These are phyloP conservation scores for Fonsecaea erecta DNA, from an alignment of 2,329 filamentous ascomycete genomes.

Conservation along the genomic window DNA sequence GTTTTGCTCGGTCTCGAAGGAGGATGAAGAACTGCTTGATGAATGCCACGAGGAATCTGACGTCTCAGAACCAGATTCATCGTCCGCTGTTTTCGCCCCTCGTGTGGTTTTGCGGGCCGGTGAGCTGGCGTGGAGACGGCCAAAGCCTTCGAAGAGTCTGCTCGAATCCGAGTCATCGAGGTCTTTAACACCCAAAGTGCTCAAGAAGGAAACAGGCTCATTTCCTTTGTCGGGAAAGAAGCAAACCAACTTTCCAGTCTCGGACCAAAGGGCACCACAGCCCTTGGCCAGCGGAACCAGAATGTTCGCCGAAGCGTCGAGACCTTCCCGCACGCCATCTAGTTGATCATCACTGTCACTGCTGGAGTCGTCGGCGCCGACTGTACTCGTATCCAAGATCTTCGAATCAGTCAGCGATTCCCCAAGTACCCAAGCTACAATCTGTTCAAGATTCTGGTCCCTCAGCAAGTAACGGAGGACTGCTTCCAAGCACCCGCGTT, in stretches of 20 bases:
- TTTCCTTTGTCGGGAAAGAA: conserved; percentile 61
- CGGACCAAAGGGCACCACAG: conserved; percentile 62
- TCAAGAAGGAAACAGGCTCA: conserved; percentile 56
- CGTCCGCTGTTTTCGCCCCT: conserved; percentile 48
- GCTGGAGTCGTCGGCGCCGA: conserved; percentile 77
- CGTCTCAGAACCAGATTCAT: conserved; percentile 51
- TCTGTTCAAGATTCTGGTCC: conserved; percentile 63
- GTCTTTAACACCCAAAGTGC: conserved; percentile 53
- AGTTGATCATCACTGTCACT: conserved; percentile 70
- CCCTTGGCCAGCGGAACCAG: conserved; percentile 67
- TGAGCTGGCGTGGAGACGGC: conserved; percentile 60
- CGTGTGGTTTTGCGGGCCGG: conserved; percentile 53
- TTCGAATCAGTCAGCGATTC: conserved; percentile 62
- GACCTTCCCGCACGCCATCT: conserved; percentile 35
- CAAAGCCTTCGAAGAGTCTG: conserved; percentile 67
- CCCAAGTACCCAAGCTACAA: conserved; percentile 57
- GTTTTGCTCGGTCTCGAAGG: conserved; percentile 51
- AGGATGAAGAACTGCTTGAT: conserved; percentile 60
- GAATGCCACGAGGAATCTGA: conserved; percentile 63
- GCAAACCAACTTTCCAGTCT: conserved; percentile 61
- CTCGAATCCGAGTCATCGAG: conserved; percentile 55
- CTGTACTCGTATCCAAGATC: conserved; percentile 49
- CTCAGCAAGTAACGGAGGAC: conserved; percentile 65
- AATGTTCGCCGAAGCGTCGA: conserved; percentile 57
- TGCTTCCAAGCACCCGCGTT: conserved; percentile 64